A percentile compares a stretch with the other conserved stretches of the same genome.
These are phyloP conservation scores for Mycosphaerelloides madeirae DNA, from an alignment of 2,329 filamentous ascomycete species.

Conservation along the genomic window DNA sequence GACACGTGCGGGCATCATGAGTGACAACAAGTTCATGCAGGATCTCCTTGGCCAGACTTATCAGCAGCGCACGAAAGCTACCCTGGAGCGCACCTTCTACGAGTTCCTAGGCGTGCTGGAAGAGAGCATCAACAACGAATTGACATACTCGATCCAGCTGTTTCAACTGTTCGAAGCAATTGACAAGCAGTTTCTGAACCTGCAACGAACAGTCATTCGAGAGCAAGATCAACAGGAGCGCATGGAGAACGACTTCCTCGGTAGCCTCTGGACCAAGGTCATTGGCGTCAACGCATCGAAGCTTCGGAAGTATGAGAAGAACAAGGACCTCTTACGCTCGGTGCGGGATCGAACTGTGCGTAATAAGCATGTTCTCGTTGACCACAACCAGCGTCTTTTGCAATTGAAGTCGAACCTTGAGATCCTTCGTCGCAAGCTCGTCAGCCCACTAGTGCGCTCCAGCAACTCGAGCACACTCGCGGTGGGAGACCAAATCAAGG, in stretches of 20 bases:
- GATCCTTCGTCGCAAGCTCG: constrained; percentile 73
- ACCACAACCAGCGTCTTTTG: constrained; percentile 79
- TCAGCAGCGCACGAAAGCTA: constrained; percentile 72
- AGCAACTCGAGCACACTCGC: constrained; percentile 64
- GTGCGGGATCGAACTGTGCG: constrained; percentile 77
- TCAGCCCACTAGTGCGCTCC: constrained; percentile 74
- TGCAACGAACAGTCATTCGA: constrained; percentile 77
- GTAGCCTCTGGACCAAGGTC: constrained; percentile 78
- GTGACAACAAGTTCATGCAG: constrained; percentile 18
- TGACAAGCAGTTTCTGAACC: constrained; percentile 82
- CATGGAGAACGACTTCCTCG: constrained; percentile 73
- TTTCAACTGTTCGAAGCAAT: constrained; percentile 90
- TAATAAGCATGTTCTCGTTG: constrained; percentile 81
- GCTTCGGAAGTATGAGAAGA: constrained; percentile 88
- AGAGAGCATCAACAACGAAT: constrained; percentile 78
- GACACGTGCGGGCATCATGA: constrained; percentile 50
- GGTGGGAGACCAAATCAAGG: constrained; percentile 79
- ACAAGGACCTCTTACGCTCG: constrained; percentile 70
- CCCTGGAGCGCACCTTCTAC: constrained; percentile 80
- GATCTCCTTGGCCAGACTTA: constrained; percentile 72
- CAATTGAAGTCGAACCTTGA: constrained; percentile 84
- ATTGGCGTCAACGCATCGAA: constrained; percentile 70
- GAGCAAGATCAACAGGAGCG: constrained; percentile 78
- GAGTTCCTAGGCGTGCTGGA: constrained; percentile 85
- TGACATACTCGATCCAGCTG: constrained; percentile 72